A percentile compares a stretch with the other conserved stretches of the same genome.
These are phyloP conservation scores for Alternaria burnsii DNA, from an alignment of 2,329 filamentous ascomycete genomes.

Conservation along the genomic window DNA sequence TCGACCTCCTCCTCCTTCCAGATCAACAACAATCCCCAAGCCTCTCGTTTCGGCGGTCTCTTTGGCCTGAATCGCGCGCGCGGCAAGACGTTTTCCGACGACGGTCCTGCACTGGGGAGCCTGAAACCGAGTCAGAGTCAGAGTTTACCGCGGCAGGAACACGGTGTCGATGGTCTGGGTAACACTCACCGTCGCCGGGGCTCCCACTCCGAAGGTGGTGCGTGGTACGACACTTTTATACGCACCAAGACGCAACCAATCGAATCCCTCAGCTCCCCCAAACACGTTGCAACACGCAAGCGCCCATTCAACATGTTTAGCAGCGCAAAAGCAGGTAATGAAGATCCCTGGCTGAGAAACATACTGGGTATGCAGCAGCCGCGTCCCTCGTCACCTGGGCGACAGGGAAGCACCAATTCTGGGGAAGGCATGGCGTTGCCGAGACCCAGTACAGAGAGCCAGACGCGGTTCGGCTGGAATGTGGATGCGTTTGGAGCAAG, in stretches of 20 bases:
- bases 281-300: constrained; percentile 53
- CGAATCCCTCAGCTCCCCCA: constrained; percentile 45
- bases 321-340: constrained; percentile 59
- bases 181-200: constrained; percentile 62
- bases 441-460: constrained; percentile 50
- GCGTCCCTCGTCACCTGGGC: constrained; percentile 59
- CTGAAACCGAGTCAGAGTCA: constrained; percentile 78
- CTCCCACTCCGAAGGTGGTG: constrained; percentile 58
- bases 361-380: constrained; percentile 43
- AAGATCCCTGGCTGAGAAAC: constrained; percentile 59
- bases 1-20: constrained; percentile 60
- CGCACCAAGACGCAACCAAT: constrained; percentile 48
- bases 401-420: constrained; percentile 74
- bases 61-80: constrained; percentile 68
- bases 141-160: constrained; percentile 72
- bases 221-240: constrained; percentile 63
- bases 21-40: constrained; percentile 52
- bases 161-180: constrained; percentile 58
- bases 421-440: constrained; percentile 47
- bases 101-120: constrained; percentile 72
- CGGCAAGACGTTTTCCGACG: constrained; percentile 67
- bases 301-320: constrained; percentile 62
- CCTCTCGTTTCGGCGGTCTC: constrained; percentile 65
- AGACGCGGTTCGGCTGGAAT: constrained; percentile 51
- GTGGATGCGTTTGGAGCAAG: constrained; percentile 50